These are phyloP conservation scores for Trichomonas tenax DNA, from an alignment of 208 protist genomes.

Conservation along the genomic window DNA sequence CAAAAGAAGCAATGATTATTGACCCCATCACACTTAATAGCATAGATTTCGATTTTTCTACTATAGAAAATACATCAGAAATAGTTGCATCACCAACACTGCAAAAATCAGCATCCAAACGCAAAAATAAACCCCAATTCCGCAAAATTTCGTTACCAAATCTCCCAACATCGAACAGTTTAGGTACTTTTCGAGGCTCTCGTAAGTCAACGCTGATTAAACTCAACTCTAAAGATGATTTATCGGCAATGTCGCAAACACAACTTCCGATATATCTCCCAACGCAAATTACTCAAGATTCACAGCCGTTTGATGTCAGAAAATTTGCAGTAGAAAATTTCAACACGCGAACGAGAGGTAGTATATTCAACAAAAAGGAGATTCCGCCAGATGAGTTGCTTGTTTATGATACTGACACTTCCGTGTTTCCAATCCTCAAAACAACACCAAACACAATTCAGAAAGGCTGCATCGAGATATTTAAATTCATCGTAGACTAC, in stretches of 20 bases:
- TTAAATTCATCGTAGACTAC: neutral
- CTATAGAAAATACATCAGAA: neutral
- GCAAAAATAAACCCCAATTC: neutral
- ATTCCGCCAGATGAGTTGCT: neutral
- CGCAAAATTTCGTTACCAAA: neutral
- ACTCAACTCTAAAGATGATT: neutral
- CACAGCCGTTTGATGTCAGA: neutral
- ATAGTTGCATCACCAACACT: neutral
- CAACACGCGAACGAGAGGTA: neutral
- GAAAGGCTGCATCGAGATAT: neutral
- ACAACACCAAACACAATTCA: neutral
- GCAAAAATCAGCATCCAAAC: neutral
- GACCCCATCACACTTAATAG: neutral
- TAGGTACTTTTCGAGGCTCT: too few relatives aligned
- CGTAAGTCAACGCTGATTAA: neutral
- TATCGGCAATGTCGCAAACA: neutral
- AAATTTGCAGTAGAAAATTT: neutral
- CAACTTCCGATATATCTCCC: neutral
- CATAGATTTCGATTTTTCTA: neutral
- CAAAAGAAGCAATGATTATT: neutral
- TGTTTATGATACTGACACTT: neutral
- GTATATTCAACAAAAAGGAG: neutral
- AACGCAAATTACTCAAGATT: neutral
- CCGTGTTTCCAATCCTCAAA: neutral
- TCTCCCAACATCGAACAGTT: neutral